A percentile compares a stretch with the other conserved stretches of the same genome.
Conservation (phyloP, 331 rosid species). For the Pyracantha coccinea region DNA sequence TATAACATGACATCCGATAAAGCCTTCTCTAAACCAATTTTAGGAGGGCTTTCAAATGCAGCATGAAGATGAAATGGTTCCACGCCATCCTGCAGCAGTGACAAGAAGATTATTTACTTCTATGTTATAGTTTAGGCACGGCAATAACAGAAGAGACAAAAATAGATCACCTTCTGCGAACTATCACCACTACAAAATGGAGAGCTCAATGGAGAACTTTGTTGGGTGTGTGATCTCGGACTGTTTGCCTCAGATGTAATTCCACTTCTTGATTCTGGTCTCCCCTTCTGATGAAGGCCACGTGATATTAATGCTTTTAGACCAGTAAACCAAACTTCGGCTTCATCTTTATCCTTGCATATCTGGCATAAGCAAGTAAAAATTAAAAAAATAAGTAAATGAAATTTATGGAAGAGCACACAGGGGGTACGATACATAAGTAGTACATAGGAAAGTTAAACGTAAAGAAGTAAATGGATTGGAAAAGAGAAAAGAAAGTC, state of each 20-base stretch:
- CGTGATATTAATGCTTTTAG: slow-evolving; percentile 33
- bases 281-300: slow-evolving; percentile 14
- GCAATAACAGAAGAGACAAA: neutral
- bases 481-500: neutral
- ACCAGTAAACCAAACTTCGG: slow-evolving; percentile 38
- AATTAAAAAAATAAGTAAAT: neutral
- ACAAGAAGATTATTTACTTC: slow-evolving; percentile 1
- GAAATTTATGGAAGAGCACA: neutral
- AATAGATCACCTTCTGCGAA: slow-evolving; percentile 31
- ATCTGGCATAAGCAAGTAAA: slow-evolving; percentile 15
- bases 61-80: slow-evolving; percentile 20
- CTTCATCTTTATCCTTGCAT: slow-evolving; percentile 48
- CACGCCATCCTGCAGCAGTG: slow-evolving; percentile 23
- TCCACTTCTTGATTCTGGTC: slow-evolving; percentile 26
- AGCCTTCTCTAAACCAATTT: slow-evolving; percentile 29
- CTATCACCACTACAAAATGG: slow-evolving; percentile 28
- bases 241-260: slow-evolving; percentile 34
- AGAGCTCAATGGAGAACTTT: slow-evolving; percentile 34
- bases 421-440: neutral
- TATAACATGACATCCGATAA: slow-evolving; percentile 21
- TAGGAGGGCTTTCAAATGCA: slow-evolving; percentile 22
- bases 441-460: neutral
- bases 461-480: neutral
- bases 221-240: slow-evolving; percentile 27
- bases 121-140: neutral